phyloP scores from a whole-genome alignment of 2,329 filamentous ascomycete genomes.

The Pseudovirgaria hyperparasitica region DNA sequence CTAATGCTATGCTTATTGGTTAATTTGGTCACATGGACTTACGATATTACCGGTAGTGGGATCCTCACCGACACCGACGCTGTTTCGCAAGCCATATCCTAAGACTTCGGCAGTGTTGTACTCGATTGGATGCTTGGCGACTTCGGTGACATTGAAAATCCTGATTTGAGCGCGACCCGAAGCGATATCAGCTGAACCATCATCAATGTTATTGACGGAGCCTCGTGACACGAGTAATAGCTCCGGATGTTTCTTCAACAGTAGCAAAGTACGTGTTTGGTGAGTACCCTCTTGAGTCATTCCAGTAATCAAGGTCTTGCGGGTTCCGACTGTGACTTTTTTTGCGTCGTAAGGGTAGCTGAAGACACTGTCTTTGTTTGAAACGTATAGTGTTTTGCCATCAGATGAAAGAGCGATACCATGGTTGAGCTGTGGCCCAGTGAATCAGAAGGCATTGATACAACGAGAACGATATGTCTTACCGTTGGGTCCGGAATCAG shows the following conservation, averaged over 20 bases:
- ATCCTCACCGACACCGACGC: constrained; percentile 53
- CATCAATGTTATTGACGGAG: constrained; percentile 49
- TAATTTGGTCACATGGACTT: constrained; percentile 5
- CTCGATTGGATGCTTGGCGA: constrained; percentile 15
- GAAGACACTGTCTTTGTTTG: constrained; percentile 14
- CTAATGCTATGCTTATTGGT: not conserved
- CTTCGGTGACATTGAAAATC: constrained; percentile 37
- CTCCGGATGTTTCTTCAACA: constrained; percentile 20
- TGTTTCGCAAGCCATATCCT: constrained; percentile 58
- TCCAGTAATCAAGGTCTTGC: constrained; percentile 11
- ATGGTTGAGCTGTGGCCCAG: constrained; percentile 13
- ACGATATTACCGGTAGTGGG: constrained; percentile 29
- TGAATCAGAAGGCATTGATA: not conserved
- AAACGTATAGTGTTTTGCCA: constrained; percentile 18
- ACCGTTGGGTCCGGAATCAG: constrained; percentile 8
- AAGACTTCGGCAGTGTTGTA: constrained; percentile 36
- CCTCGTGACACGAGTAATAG: constrained; percentile 53
- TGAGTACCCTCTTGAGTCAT: constrained; percentile 17
- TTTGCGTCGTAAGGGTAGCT: constrained; percentile 15
- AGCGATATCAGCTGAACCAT: constrained; percentile 32
- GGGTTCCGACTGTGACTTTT: constrained; percentile 10
- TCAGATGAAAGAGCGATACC: constrained; percentile 15
- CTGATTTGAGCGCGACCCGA: constrained; percentile 52
- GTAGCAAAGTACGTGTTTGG: constrained; percentile 13
- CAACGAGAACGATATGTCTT: not conserved